A percentile compares a stretch with the other conserved stretches of the same genome.
Evolutionary conservation across 169 alveolate species (phyloP).

Genomic region (Neospora caninum): DNA sequence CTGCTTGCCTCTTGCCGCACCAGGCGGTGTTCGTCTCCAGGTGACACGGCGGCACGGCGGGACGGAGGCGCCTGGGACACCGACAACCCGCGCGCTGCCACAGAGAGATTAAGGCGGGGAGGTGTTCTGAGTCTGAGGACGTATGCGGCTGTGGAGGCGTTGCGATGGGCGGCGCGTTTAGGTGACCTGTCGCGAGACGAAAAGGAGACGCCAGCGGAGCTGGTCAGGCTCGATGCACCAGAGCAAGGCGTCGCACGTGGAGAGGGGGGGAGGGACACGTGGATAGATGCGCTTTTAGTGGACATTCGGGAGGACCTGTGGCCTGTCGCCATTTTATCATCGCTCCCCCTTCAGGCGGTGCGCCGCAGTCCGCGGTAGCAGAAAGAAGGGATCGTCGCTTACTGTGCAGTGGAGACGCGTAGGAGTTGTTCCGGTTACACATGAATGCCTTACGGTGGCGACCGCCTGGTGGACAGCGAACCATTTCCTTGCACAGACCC

Average conservation of each 20-base stretch:
- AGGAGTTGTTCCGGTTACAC: too few species aligned
- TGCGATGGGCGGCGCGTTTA: background rate
- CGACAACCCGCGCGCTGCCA: background rate
- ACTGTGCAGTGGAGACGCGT: background rate
- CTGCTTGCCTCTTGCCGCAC: too few species aligned
- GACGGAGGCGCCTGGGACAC: background rate
- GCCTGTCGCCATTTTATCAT: background rate
- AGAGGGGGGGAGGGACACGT: background rate
- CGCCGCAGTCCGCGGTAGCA: background rate
- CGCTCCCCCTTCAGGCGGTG: background rate
- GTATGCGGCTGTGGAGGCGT: slow-evolving; percentile 8
- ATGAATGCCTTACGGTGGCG: too few species aligned
- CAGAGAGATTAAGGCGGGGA: background rate
- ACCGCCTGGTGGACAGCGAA: too few species aligned
- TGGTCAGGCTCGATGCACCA: background rate
- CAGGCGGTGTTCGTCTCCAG: too few species aligned
- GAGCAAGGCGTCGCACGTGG: background rate
- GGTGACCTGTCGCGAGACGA: background rate
- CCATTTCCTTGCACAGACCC: too few species aligned
- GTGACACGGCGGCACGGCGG: background rate
- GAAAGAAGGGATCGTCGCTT: background rate
- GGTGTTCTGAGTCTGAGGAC: background rate
- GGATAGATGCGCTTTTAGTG: background rate
- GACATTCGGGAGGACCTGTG: background rate
- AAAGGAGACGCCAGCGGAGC: background rate